These are phyloP conservation scores for Trichoderma sp. DNA, from an alignment of 2,329 filamentous ascomycete species.

Conservation along the genomic window DNA sequence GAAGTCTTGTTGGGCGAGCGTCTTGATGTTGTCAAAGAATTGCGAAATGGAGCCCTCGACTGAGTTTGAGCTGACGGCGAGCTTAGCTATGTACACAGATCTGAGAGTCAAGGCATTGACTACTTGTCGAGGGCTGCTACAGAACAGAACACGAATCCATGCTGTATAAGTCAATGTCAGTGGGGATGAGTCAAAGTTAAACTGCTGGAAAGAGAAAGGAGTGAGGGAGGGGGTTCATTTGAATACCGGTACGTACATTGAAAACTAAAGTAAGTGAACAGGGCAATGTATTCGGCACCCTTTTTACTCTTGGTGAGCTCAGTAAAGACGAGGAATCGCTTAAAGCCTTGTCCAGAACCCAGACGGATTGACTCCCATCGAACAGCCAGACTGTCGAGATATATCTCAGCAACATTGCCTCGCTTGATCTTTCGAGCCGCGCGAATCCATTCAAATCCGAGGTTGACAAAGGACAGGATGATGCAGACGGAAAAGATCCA, in stretches of 20 bases:
- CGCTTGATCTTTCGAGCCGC: slow-evolving; percentile 78
- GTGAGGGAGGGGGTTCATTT: not conserved
- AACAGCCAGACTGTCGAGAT: slow-evolving; percentile 82
- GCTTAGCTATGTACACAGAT: slow-evolving; percentile 72
- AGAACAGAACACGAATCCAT: slow-evolving; percentile 84
- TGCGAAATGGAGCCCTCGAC: slow-evolving; percentile 64
- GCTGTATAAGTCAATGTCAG: slow-evolving; percentile 49
- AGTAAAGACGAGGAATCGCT: slow-evolving; percentile 87
- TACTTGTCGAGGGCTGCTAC: slow-evolving; percentile 86
- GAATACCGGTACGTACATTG: slow-evolving; percentile 46
- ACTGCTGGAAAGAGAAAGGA: not conserved
- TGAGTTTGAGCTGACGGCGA: slow-evolving; percentile 52
- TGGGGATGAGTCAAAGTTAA: not conserved
- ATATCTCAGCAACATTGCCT: slow-evolving; percentile 85
- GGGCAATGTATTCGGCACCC: slow-evolving; percentile 81
- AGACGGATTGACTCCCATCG: slow-evolving; percentile 79
- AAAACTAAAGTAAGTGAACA: slow-evolving; percentile 84
- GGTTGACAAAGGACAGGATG: slow-evolving; percentile 80
- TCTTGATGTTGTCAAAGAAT: slow-evolving; percentile 79
- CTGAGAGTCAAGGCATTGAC: slow-evolving; percentile 88
- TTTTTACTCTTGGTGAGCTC: slow-evolving; percentile 89
- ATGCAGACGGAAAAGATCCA: slow-evolving; percentile 96
- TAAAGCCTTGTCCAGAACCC: slow-evolving; percentile 74
- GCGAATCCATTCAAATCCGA: slow-evolving; percentile 74
- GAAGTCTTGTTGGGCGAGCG: slow-evolving; percentile 68